Conservation (phyloP, 2,329 filamentous ascomycete species). For the Verticillium zaregamsianum region DNA sequence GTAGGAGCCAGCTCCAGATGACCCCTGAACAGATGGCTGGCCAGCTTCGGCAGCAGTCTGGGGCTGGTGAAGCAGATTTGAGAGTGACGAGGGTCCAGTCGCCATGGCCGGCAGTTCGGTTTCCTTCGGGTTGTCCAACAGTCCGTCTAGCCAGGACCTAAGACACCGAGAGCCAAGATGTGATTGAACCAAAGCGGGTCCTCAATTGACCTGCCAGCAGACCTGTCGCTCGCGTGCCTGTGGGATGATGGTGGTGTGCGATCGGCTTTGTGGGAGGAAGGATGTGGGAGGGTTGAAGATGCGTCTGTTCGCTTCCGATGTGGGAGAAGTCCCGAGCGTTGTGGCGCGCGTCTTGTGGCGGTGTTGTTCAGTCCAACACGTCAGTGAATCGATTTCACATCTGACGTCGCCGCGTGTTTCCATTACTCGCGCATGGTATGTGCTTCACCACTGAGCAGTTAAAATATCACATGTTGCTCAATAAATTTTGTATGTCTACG, state of each 20-base stretch:
- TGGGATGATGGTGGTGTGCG: neutral
- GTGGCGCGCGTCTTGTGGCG: neutral
- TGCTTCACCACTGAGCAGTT: no score
- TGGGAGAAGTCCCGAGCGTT: neutral
- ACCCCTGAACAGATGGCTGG: neutral
- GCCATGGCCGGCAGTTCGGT: constrained; percentile 5
- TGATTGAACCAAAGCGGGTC: neutral
- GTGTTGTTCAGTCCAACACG: neutral
- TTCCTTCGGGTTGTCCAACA: neutral
- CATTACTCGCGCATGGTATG: neutral
- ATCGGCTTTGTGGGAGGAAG: neutral
- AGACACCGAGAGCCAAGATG: neutral
- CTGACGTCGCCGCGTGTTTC: no score
- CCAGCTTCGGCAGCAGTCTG: neutral
- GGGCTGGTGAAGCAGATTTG: constrained; percentile 12
- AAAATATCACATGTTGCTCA: no score
- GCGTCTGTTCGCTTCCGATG: constrained; percentile 1
- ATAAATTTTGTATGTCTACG: no score
- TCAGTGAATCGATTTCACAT: neutral
- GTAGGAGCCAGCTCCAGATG: neutral
- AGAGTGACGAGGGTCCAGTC: constrained; percentile 10
- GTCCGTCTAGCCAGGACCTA: neutral
- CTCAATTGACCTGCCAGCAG: neutral
- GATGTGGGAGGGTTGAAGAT: neutral
- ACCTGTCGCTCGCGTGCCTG: neutral